Base-by-base conservation (phyloP, 2,329 filamentous ascomycete species). In the Botrytis cinerea region DNA sequence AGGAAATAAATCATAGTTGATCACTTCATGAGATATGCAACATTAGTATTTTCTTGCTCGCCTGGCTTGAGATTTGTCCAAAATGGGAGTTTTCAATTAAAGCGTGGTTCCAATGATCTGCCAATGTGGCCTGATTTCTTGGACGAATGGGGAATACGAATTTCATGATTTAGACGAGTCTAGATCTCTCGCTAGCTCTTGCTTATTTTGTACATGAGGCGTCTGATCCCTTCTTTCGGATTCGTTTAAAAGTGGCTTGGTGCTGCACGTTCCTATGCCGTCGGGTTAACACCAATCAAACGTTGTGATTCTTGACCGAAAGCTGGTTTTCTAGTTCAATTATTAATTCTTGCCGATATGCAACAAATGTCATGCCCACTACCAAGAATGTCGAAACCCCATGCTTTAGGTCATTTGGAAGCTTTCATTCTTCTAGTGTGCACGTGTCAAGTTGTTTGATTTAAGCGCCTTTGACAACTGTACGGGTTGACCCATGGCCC, bases 61-160 rank as follows among this genome's bases (percentile, higher is more conserved):
- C 35, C 38, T 62, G 35, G 35, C 60, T 62, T 43, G 1, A 62
- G 40, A 62, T n/a, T 18, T 40, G 60, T 40, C 60, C 38, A 43
- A 62, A 62, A 38, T 62, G 60, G 60, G 60, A 62, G 60, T n/a
- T 62, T 62, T 62, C 60, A 57, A 62, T 62, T 62, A 62, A 62
- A 43, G 22, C 60, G 60, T 43, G 60, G 60, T 62, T 62, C 60
- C 60, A 62, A 62, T 62, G 60, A 62, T 62, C 60, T 62, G 51
- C 69, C 69, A 64, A 64, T 25, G 38, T 71, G 69, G 69, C 69
- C 69, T 71, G 69, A 71, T 71, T 71, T 71, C 32, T 64, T 43
- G 38, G 18, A 57, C 14, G 25, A 38, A 68, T 43, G 10, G 54
- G 66, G 54, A n/a, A 57, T 68, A 68, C 66, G n/a, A 57, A 68